Conservation (phyloP, 2,329 filamentous ascomycete genomes). For the Ophiocordyceps robertsii region DNA sequence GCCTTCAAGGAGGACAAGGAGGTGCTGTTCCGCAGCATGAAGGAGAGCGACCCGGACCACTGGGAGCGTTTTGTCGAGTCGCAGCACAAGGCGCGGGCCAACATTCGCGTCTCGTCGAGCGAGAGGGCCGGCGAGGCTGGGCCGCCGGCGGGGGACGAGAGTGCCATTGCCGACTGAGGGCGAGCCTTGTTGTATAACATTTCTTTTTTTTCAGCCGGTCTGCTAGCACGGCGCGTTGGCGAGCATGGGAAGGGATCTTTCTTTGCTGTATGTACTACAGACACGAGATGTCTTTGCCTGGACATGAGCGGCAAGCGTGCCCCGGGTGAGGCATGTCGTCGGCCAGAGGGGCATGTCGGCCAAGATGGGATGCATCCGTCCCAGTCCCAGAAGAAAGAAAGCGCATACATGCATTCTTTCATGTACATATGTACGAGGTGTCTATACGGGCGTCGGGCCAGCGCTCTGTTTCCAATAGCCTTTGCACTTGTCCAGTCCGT, state of each 20-base stretch:
- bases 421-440: too few species aligned
- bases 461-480: too few species aligned
- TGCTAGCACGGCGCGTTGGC: not conserved
- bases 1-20: conserved; percentile 47
- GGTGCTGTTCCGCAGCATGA: conserved; percentile 32
- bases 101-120: conserved; percentile 24
- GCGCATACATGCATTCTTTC: too few species aligned
- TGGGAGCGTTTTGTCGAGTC: conserved; percentile 50
- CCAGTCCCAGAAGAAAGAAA: too few species aligned
- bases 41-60: conserved; percentile 51
- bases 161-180: conserved; percentile 25
- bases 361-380: too few species aligned
- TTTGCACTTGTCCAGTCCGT: too few species aligned
- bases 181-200: not conserved
- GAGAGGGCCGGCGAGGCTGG: conserved; percentile 11
- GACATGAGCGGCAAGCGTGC: too few species aligned
- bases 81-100: conserved; percentile 44
- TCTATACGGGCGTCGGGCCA: too few species aligned
- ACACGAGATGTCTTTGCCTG: too few species aligned
- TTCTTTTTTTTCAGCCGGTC: not conserved
- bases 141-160: conserved; percentile 19
- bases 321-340: too few species aligned
- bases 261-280: too few species aligned
- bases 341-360: too few species aligned
- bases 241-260: not conserved